Evolutionary conservation across 495 filamentous ascomycete genomes (phyloP).

Genomic region (Neurospora sp.): DNA sequence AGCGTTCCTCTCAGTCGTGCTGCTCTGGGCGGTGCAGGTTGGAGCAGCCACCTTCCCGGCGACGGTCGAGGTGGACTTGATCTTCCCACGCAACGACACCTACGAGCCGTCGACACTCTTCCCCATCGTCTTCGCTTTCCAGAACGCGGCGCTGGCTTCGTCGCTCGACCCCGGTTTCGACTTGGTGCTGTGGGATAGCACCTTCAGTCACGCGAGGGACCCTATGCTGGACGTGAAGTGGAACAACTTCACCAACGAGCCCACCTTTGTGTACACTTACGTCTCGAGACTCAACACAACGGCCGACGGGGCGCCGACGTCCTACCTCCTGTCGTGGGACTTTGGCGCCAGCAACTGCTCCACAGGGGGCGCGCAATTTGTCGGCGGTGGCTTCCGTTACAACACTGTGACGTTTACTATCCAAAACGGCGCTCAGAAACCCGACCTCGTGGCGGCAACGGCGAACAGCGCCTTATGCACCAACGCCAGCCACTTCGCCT

Average conservation of each 20-base stretch:
- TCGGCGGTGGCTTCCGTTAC: not conserved
- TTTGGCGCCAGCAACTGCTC: slow-evolving; percentile 13
- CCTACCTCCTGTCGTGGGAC: slow-evolving; percentile 13
- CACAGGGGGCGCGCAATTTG: too few relatives aligned
- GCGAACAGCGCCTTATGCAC: slow-evolving; percentile 2
- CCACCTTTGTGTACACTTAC: slow-evolving; percentile 12
- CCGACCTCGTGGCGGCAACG: slow-evolving; percentile 21
- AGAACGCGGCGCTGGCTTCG: slow-evolving; percentile 21
- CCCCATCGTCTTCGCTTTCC: slow-evolving; percentile 33
- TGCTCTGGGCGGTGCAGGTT: not conserved
- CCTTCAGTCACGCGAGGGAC: slow-evolving; percentile 7
- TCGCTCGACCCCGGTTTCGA: slow-evolving; percentile 8
- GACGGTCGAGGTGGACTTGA: slow-evolving; percentile 23
- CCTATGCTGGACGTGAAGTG: not conserved
- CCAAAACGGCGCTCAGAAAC: slow-evolving; percentile 10
- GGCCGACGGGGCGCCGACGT: not conserved
- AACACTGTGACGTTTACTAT: slow-evolving; percentile 9
- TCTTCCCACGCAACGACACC: slow-evolving; percentile 34
- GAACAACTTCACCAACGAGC: slow-evolving; percentile 13
- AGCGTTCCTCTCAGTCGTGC: not conserved
- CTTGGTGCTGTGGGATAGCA: slow-evolving; percentile 2
- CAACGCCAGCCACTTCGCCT: slow-evolving; percentile 8
- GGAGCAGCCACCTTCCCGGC: not conserved
- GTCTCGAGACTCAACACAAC: slow-evolving; percentile 5
- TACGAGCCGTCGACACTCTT: slow-evolving; percentile 25